phyloP scores from a whole-genome alignment of 352 stramenopile genomes.

The Phytopythium montanum region DNA sequence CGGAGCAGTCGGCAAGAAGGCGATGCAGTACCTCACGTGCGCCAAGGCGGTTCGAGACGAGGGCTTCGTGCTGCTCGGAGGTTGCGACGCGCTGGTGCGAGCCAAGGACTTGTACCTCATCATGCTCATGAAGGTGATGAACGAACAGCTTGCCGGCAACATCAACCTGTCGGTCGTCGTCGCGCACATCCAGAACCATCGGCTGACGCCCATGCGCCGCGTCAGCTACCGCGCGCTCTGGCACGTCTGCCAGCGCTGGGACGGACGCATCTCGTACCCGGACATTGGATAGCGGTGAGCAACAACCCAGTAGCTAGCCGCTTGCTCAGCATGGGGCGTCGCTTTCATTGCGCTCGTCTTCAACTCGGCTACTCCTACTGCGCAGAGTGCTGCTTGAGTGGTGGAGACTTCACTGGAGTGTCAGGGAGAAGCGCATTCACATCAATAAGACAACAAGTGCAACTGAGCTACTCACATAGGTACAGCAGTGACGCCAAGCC shows the following conservation, averaged over 20 bases:
- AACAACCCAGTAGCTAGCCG: too few relatives aligned
- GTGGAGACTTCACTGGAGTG: too few relatives aligned
- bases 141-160: slow-evolving; percentile 17
- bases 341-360: too few relatives aligned
- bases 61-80: slow-evolving; percentile 30
- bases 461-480: too few relatives aligned
- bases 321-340: too few relatives aligned
- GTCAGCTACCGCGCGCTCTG: slow-evolving; percentile 23
- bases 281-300: slow-evolving; percentile 23
- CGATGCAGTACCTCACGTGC: slow-evolving; percentile 24
- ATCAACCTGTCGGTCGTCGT: slow-evolving; percentile 29
- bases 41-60: slow-evolving; percentile 31
- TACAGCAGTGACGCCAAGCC: too few relatives aligned
- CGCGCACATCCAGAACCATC: slow-evolving; percentile 24
- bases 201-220: slow-evolving; percentile 23
- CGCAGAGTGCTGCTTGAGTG: not conserved
- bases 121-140: slow-evolving; percentile 30
- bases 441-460: too few relatives aligned
- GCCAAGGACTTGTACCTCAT: slow-evolving; percentile 33
- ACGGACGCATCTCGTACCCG: slow-evolving; percentile 28
- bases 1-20: not conserved
- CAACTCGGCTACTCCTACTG: too few relatives aligned
- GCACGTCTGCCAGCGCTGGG: slow-evolving; percentile 22
- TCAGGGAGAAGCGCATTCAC: too few relatives aligned
- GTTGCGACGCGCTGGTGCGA: slow-evolving; percentile 28